These are phyloP conservation scores for Crithidia sp. DNA, from an alignment of 208 protist species.

Conservation along the genomic window DNA sequence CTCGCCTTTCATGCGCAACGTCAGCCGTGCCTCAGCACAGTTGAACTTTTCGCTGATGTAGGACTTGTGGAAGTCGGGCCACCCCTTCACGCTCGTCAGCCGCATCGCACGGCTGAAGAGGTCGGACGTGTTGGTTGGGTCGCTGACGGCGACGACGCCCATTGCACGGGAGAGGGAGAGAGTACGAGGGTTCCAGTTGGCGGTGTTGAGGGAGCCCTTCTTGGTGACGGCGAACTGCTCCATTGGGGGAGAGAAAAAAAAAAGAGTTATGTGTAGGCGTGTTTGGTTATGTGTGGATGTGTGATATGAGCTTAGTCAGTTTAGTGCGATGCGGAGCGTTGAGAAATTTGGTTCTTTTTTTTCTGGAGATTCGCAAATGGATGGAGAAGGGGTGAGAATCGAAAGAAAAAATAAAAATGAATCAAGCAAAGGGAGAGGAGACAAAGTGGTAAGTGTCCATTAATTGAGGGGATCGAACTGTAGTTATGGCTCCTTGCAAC, in stretches of 20 bases:
- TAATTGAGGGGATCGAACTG: too few species aligned
- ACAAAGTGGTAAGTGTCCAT: too few species aligned
- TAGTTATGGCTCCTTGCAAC: too few species aligned
- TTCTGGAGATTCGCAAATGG: too few species aligned
- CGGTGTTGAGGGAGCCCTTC: neutral
- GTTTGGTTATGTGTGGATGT: neutral
- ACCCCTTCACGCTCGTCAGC: slow-evolving; percentile 6
- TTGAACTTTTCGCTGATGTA: slow-evolving; percentile 1
- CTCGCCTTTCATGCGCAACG: slow-evolving; percentile 2
- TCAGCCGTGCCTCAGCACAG: neutral
- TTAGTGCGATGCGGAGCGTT: too few species aligned
- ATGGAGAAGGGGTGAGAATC: too few species aligned
- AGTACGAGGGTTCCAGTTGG: slow-evolving; percentile 1
- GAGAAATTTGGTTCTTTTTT: too few species aligned
- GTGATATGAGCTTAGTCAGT: too few species aligned
- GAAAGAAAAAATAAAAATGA: too few species aligned
- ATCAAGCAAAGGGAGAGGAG: too few species aligned
- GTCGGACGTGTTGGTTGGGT: neutral
- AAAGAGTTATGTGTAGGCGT: neutral
- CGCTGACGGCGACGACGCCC: slow-evolving; percentile 3
- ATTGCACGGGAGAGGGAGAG: slow-evolving; percentile 3
- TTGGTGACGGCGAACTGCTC: slow-evolving; percentile 10
- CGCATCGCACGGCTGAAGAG: slow-evolving; percentile 5
- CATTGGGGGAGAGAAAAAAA: neutral
- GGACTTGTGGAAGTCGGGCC: slow-evolving; percentile 8